Evolutionary conservation across 1,139 yeast species (phyloP).

Genomic region (Diutina sp.): DNA sequence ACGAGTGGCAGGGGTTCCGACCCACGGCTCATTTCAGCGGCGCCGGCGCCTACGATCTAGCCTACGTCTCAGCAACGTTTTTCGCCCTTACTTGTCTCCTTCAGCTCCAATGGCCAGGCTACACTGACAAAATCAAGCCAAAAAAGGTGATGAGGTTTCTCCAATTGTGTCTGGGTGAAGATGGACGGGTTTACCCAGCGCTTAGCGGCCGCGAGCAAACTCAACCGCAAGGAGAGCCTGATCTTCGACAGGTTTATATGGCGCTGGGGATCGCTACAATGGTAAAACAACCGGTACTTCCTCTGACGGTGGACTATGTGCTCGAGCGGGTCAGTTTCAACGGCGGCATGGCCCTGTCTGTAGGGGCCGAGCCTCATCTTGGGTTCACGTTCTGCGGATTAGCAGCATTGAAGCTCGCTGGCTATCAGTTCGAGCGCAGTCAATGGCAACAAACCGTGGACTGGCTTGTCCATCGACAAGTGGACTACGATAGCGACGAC

Average conservation of each 20-base stretch:
- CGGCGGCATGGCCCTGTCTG: conserved; percentile 48
- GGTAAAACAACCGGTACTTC: conserved; percentile 17
- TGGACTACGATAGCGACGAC: conserved; percentile 19
- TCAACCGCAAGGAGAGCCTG: conserved; percentile 45
- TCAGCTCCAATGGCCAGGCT: conserved; percentile 27
- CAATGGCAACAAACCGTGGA: conserved; percentile 27
- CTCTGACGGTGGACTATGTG: conserved; percentile 26
- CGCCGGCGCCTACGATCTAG: conserved; percentile 31
- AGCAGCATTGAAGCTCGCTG: conserved; percentile 43
- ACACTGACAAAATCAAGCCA: conserved; percentile 24
- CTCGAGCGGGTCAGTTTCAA: conserved; percentile 30
- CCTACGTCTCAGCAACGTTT: conserved; percentile 58
- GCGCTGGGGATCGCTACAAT: conserved; percentile 54
- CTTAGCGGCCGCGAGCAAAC: conserved; percentile 13
- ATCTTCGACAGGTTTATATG: conserved; percentile 62
- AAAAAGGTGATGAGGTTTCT: conserved; percentile 38
- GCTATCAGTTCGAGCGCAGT: conserved; percentile 9
- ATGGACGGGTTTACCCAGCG: conserved; percentile 34
- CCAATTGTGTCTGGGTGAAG: conserved; percentile 36
- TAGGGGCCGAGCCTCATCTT: conserved; percentile 60
- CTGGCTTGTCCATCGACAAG: conserved; percentile 60
- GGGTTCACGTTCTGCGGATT: conserved; percentile 85
- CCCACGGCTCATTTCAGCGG: conserved; percentile 15
- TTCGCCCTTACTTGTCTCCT: conserved; percentile 44
- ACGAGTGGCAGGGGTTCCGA: conserved; percentile 25